A percentile compares a stretch with the other conserved stretches of the same genome.
Evolutionary conservation across 129 eudicot genomes (phyloP).

Genomic region (Lactuca saligna): DNA sequence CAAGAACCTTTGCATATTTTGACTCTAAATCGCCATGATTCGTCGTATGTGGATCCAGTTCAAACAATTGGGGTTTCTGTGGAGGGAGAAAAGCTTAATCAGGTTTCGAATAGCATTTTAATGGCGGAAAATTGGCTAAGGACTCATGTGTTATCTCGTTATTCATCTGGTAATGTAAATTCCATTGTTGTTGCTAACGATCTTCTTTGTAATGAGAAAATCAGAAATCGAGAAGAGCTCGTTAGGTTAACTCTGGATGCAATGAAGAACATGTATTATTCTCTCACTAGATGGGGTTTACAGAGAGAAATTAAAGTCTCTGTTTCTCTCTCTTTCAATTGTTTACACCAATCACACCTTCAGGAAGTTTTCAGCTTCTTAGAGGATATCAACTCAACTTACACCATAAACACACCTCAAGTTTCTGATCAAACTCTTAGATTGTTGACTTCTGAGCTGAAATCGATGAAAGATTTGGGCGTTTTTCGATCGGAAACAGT

Average conservation of each 20-base stretch:
- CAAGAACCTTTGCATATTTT: slow-evolving; percentile 48
- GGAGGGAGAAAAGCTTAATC: slow-evolving; percentile 42
- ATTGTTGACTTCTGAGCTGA: slow-evolving; percentile 36
- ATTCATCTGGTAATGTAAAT: slow-evolving; percentile 57
- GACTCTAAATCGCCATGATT: slow-evolving; percentile 32
- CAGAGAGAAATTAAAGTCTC: slow-evolving; percentile 66
- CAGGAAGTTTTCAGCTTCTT: slow-evolving; percentile 49
- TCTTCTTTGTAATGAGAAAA: slow-evolving; percentile 41
- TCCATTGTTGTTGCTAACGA: slow-evolving; percentile 52
- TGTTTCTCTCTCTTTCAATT: slow-evolving; percentile 50
- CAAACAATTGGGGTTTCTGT: slow-evolving; percentile 47
- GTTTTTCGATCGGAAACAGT: slow-evolving; percentile 22
- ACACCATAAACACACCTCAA: slow-evolving; percentile 41
- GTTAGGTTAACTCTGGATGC: slow-evolving; percentile 35
- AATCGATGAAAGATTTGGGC: slow-evolving; percentile 52
- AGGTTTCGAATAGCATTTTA: slow-evolving; percentile 56
- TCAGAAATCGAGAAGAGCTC: slow-evolving; percentile 12
- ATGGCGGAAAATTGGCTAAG: slow-evolving; percentile 81
- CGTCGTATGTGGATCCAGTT: slow-evolving; percentile 22
- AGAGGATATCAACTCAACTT: slow-evolving; percentile 55
- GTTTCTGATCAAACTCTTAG: slow-evolving; percentile 24
- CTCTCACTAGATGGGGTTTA: slow-evolving; percentile 91
- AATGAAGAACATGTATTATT: slow-evolving; percentile 54
- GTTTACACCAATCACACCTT: slow-evolving; percentile 41
- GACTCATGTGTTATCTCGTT: slow-evolving; percentile 52